Base-by-base conservation (phyloP, 768 basidiomycete genomes). In the Leccinum olivaceopallidum region DNA sequence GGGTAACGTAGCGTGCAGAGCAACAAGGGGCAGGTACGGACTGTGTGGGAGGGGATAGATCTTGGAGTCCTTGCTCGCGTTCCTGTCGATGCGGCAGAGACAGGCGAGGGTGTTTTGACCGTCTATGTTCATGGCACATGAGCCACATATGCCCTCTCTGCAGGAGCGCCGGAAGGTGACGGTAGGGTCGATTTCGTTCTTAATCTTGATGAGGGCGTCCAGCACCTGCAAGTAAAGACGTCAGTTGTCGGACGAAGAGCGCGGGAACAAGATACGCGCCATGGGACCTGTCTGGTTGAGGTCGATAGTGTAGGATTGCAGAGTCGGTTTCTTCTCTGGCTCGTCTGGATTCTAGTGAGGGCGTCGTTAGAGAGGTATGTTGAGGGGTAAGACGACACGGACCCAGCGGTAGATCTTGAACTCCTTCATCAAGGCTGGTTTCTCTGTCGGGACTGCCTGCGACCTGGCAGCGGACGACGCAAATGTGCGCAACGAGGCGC, bases 381-480 rank as follows among this genome's bases (percentile, higher is more conserved):
- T 14, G 34, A 36, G 6, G 1, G 12, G 34, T 24, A 18, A 16
- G 5, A 6, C 49, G 14, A 18, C 7, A 53, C 65, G 47, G 60
- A 93, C 93, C 94, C 97, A 99, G 74, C 97, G 92, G 80, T 99
- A 99, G 65, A 99, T 95, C 83, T 95, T 92, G 83, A 99, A 98
- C 76, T 95, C 90, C 80, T 98, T 98, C 69, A 88, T 80, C 66
- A 90, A 71, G 18, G 84, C 84, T 0, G 86, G 85, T 74, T 90
- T 91, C 78, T 88, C 79, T 2, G 77, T 73, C 0, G 87, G 85
- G 3, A 84, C 81, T 24, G 83, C 73, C 64, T 73, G 69, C 14
- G 34, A 63, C 54, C 65, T 62, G 7, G 62, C 44, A 0, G 69
- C 60, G 1, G 75, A 73, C 5, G 77, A 68, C 2, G 71, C 16